Evolutionary conservation across 2,329 filamentous ascomycete species (phyloP).

Genomic region (Trichoderma sp.): DNA sequence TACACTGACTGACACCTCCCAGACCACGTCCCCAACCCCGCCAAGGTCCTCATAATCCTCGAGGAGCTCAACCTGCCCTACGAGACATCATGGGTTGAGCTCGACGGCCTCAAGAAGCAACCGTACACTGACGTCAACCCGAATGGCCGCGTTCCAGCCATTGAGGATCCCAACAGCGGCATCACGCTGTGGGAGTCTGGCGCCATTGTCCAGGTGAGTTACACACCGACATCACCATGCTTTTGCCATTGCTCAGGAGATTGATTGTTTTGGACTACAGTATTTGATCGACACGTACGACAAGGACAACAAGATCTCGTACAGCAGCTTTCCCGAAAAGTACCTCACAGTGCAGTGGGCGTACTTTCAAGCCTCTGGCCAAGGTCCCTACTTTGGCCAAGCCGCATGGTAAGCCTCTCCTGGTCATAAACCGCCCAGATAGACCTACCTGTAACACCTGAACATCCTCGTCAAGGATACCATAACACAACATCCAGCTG

Average conservation of each 20-base stretch:
- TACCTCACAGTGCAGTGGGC: constrained; percentile 32
- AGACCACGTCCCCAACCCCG: not conserved
- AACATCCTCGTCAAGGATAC: too few relatives aligned
- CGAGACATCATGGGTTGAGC: constrained; percentile 29
- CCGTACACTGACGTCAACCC: constrained; percentile 38
- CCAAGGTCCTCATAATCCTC: constrained; percentile 41
- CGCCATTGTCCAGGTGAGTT: constrained; percentile 29
- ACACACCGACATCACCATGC: not conserved
- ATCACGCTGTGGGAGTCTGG: constrained; percentile 34
- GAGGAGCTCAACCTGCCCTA: constrained; percentile 45
- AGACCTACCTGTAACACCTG: too few relatives aligned
- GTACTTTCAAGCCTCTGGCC: constrained; percentile 36
- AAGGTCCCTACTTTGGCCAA: constrained; percentile 39
- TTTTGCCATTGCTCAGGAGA: not conserved
- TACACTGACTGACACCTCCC: not conserved
- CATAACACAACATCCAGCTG: too few relatives aligned
- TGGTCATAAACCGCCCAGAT: not conserved
- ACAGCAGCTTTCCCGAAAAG: constrained; percentile 12
- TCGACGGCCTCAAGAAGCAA: constrained; percentile 35
- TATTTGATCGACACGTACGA: constrained; percentile 33
- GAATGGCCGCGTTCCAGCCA: constrained; percentile 40
- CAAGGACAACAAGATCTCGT: constrained; percentile 28
- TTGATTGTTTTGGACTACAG: not conserved
- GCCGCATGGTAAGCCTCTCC: constrained; percentile 31
- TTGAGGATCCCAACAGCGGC: constrained; percentile 32